phyloP scores from a whole-genome alignment of 805 yeast species.

The Lipomyces japonicus region DNA sequence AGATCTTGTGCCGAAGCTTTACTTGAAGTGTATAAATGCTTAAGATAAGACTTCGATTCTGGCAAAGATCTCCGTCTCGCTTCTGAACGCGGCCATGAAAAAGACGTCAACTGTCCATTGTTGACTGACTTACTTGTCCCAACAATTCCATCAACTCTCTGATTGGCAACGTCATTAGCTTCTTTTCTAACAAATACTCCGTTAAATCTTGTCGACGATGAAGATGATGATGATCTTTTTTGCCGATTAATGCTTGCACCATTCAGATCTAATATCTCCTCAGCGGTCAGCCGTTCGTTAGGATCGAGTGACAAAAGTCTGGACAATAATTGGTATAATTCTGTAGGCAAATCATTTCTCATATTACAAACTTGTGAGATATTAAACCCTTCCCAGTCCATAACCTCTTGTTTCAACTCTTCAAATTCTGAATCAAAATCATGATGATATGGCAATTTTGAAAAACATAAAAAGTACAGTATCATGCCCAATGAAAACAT shows the following conservation, averaged over 20 bases:
- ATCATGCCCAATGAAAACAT: slow-evolving; percentile 81
- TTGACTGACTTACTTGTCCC: no score
- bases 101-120: no score
- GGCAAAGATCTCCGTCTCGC: no score
- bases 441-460: slow-evolving; percentile 56
- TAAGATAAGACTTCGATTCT: no score
- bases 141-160: no score
- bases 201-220: no score
- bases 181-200: no score
- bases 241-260: slow-evolving; percentile 13
- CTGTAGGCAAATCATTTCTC: slow-evolving; percentile 35
- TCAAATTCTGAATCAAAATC: slow-evolving; percentile 35
- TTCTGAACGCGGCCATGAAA: no score
- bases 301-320: slow-evolving; percentile 42
- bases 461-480: slow-evolving; percentile 69
- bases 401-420: slow-evolving; percentile 40
- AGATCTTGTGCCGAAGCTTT: no score
- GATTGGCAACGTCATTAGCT: no score
- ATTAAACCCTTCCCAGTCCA: slow-evolving; percentile 35
- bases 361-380: slow-evolving; percentile 26
- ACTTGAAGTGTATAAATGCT: no score
- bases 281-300: slow-evolving; percentile 44
- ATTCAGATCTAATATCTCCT: slow-evolving; percentile 39
- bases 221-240: slow-evolving; percentile 2
- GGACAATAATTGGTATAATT: slow-evolving; percentile 41